Percentiles rank a stretch among this genome's conserved stretches.
Conservation (phyloP, 345 rosid species). For the Eucalyptus pumila region DNA sequence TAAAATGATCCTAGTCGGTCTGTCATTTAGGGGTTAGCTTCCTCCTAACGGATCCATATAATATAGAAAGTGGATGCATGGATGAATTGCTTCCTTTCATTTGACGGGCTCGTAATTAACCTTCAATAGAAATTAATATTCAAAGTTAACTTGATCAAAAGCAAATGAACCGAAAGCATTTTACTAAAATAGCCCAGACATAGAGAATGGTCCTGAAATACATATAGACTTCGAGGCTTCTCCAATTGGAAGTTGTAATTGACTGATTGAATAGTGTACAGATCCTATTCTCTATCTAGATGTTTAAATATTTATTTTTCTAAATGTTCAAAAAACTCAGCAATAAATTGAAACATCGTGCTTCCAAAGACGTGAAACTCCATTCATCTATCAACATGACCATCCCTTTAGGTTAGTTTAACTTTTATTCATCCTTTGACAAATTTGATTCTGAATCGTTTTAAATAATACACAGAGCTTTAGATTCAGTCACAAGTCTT, state of each 20-base stretch:
- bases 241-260: not conserved
- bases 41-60: not conserved
- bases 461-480: not conserved
- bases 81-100: not conserved
- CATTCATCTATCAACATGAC: not conserved
- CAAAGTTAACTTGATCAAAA: not conserved
- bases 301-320: not conserved
- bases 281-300: not conserved
- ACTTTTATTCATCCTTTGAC: not conserved
- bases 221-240: not conserved
- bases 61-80: not conserved
- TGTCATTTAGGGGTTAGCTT: not conserved
- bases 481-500: not conserved
- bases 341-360: not conserved
- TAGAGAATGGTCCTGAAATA: not conserved
- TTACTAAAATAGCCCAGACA: not conserved
- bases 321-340: not conserved
- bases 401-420: not conserved
- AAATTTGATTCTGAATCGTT: not conserved
- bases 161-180: not conserved
- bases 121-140: not conserved
- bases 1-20: not conserved
- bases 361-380: not conserved
- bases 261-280: not conserved
- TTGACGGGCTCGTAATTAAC: not conserved